Evolutionary conservation across 371 early-diverging fungal species (phyloP), one percentile per base, ranked within the genome.

Genomic region (Circinella minor): DNA sequence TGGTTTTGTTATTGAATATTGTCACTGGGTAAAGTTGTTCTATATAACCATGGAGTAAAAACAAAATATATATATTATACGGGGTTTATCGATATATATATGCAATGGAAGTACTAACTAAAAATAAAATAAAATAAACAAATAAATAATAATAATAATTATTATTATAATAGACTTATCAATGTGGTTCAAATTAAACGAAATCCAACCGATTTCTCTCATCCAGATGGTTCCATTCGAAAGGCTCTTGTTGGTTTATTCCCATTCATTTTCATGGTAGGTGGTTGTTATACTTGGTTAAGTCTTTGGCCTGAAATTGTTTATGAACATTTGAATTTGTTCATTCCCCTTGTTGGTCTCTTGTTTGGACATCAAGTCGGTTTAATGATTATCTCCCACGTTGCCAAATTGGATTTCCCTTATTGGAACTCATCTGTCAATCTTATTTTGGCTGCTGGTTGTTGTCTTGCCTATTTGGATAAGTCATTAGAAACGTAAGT

Each of bases 351-450:
- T 65, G 73, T 89, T 39, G 94, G 95, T 3, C 81, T 93, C 37
- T 86, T 91, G 37, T 95, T 96, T 79, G 95, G 94, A 61, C 91
- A 94, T 75, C 92, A 92, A 60, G 94, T 95, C 61, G 91, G 92
- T 34, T 77, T 86, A 48, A 94, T 96, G 81, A 95, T 96, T 69
- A 86, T 93, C 6, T 91, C 94, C 18, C 96, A 96, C 75, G 95
- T 96, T 14, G 88, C 94, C 8, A 90, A 94, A 47, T 82, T 89
- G 47, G 80, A 84, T 8, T 96, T 93, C 85, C 96, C 96, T 8
- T 84, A 81, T 63, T 86, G 89, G 71, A 90, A 92, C 72, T 59
- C 87, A 7, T 92, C 94, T 36, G 77, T 92, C 59, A 71, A 54
- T 47, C 20, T 71, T 18, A 55, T 78, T 7, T 67, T 83, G 43